Evolutionary conservation across 2,329 filamentous ascomycete genomes (phyloP), one percentile per base, ranked within the genome.

Genomic region (Scytalidium lignicola): DNA sequence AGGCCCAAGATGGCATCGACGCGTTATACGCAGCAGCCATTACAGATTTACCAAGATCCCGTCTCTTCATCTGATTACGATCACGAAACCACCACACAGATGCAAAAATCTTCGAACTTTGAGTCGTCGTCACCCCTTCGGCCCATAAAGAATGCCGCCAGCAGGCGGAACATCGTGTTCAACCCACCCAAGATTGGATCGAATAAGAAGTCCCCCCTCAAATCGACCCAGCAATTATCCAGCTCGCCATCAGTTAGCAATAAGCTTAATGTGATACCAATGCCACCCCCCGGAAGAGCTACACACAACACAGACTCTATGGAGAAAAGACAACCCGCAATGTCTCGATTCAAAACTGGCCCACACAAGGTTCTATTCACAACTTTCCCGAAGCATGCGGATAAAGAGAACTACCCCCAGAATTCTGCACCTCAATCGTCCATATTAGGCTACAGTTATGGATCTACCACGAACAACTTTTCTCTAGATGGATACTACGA

Each of bases 161-260:
- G 76, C 58, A 78, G 76, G 68, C 73, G 75, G 54, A 87, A 87
- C 67, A 76, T 85, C 58, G 70, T 84, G 49, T 76, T 92, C 59
- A 82, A 86, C 58, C 85, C 86, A 20, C 71, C 79, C 19, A 67
- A 73, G 47, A 65, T 52, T 67, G 74, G 51, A 65, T 72, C 59
- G 70, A 59, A 76, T 61, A 76, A 73, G 62, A 76, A 76, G 50
- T 95, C 88, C 48, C 89, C 88, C 10, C 79, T 78, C 61, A 95
- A 93, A 70, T 69, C 76, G 28, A 67, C 69, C 48, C 73, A 74
- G 57, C 72, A 72, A 58, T 70, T 70, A 40, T 78, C 74, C 49
- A 78, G 79, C 53, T 82, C 84, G 43, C 83, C 76, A 37, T 77
- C 84, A n/a, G 76, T 74, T 59, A 75, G 74, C 66, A 82, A 74